These are phyloP conservation scores for Zarea fungicola DNA, from an alignment of 2,329 filamentous ascomycete genomes.

Conservation along the genomic window DNA sequence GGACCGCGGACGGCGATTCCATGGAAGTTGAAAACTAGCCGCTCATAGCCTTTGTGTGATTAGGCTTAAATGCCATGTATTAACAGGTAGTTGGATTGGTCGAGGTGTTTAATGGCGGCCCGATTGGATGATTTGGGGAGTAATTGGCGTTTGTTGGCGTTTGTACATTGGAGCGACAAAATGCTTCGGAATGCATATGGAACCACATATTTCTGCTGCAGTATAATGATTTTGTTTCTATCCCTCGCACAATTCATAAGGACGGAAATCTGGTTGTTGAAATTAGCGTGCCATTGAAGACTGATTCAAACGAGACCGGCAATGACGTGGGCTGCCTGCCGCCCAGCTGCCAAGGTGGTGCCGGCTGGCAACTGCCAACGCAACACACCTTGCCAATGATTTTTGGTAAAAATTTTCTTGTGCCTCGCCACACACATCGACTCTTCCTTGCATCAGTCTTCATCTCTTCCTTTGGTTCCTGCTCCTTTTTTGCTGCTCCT, in stretches of 20 bases:
- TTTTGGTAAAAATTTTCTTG: background rate
- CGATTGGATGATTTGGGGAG: background rate
- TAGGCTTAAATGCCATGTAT: conserved; percentile 6
- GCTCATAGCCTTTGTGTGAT: background rate
- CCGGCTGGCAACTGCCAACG: conserved; percentile 11
- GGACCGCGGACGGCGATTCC: conserved; percentile 37
- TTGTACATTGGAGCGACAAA: background rate
- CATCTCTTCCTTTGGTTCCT: conserved; percentile 8
- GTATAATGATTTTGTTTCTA: background rate
- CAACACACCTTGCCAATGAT: background rate
- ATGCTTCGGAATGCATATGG: background rate
- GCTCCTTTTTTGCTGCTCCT: background rate
- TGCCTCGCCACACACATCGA: background rate
- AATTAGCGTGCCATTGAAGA: background rate
- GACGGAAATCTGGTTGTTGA: background rate
- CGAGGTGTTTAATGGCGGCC: background rate
- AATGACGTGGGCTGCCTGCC: background rate
- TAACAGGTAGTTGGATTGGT: conserved; percentile 8
- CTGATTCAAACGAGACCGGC: background rate
- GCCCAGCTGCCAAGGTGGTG: background rate
- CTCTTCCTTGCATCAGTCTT: conserved; percentile 4
- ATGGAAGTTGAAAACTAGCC: conserved; percentile 36
- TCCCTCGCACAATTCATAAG: too few species aligned
- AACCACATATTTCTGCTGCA: background rate
- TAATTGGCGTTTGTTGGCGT: conserved; percentile 12